A percentile compares a stretch with the other conserved stretches of the same genome.
Evolutionary conservation across 176 grass and related monocot species (phyloP).

Genomic region (barley (Hordeum vulgare)): DNA sequence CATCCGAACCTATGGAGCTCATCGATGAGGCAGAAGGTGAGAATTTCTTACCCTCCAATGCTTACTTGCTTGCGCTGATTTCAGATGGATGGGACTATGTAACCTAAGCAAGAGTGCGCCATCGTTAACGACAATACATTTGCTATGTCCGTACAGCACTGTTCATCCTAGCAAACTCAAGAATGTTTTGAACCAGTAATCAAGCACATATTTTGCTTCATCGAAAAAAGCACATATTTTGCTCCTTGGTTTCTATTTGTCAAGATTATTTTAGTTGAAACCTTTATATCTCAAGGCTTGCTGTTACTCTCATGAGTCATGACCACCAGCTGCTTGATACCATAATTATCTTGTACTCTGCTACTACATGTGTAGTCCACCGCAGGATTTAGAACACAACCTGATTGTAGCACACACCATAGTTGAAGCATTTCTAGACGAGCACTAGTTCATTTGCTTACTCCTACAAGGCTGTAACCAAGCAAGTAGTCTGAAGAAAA

Average conservation of each 20-base stretch:
- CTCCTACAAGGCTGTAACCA: background rate
- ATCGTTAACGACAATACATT: background rate
- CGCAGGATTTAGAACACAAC: background rate
- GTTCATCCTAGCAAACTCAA: background rate
- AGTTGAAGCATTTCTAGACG: background rate
- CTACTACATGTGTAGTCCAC: background rate
- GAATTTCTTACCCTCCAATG: background rate
- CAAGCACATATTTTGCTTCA: background rate
- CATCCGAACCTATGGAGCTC: slow-evolving; percentile 71
- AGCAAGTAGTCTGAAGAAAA: background rate
- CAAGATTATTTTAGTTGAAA: background rate
- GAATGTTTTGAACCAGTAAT: background rate
- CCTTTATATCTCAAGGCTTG: background rate
- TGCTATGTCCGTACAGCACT: background rate
- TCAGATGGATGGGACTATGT: background rate
- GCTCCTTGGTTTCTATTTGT: background rate
- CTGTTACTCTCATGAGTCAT: background rate
- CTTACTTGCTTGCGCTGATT: background rate
- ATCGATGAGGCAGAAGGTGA: slow-evolving; percentile 84
- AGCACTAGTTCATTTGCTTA: background rate
- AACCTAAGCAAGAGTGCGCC: background rate
- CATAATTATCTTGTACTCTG: background rate
- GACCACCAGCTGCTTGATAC: background rate
- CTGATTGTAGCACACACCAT: background rate
- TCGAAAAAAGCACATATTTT: background rate